These are phyloP conservation scores for Elaeis guineensis DNA, from an alignment of 176 grass and related monocot genomes.

Conservation along the genomic window DNA sequence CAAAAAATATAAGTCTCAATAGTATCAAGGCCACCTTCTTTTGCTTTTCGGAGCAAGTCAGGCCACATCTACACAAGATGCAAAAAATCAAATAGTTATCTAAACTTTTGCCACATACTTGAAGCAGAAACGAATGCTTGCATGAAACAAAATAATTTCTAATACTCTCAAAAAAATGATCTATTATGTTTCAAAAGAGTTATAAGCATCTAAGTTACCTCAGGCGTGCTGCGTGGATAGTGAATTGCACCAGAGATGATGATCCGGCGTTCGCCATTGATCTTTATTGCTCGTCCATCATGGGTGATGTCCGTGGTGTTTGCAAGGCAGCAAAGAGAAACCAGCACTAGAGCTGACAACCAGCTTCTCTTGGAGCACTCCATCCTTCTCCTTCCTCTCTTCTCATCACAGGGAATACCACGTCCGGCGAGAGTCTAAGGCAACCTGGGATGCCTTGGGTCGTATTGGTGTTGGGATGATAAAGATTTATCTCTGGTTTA, in stretches of 20 bases:
- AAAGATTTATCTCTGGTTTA: too few relatives aligned
- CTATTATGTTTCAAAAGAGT: neutral
- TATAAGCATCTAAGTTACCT: neutral
- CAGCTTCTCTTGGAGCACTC: too few relatives aligned
- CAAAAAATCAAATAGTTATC: neutral
- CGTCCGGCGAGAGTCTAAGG: too few relatives aligned
- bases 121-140: neutral
- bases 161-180: neutral
- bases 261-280: conserved; percentile 20
- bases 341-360: too few relatives aligned
- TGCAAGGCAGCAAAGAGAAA: too few relatives aligned
- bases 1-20: conserved; percentile 70
- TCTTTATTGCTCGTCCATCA: conserved; percentile 16
- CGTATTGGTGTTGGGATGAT: too few relatives aligned
- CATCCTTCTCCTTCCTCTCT: too few relatives aligned
- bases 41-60: conserved; percentile 46
- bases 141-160: neutral
- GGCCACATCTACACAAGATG: conserved; percentile 51
- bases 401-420: too few relatives aligned
- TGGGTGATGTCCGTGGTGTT: neutral
- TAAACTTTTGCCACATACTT: neutral
- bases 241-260: conserved; percentile 32
- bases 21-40: conserved; percentile 45
- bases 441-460: too few relatives aligned
- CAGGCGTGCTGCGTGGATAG: conserved; percentile 42